Evolutionary conservation across 2,329 filamentous ascomycete genomes (phyloP), one percentile per base, ranked within the genome.

Genomic region (Neofusicoccum laricinum): DNA sequence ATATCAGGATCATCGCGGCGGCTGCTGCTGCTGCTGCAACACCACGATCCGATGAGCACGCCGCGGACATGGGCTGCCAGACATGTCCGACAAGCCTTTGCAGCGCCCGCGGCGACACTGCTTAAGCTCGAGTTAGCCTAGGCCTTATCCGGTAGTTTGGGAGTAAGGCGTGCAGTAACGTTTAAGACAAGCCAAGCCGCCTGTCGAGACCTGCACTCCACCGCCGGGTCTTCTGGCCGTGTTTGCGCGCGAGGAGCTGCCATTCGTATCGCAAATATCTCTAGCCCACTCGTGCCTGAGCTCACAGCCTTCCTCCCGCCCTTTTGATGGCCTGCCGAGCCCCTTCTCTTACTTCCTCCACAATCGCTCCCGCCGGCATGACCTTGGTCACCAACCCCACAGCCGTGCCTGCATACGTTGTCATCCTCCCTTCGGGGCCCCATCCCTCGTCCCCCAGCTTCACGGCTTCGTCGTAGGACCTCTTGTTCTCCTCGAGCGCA

Each of bases 361-460:
- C 80, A 69, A 89, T 85, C 10, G 84, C 79, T 12, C 72, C 78
- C 2, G 85, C 86, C 15, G 76, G 71, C 68, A 79, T 78, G 1
- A 85, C 76, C 43, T 80, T 73, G 50, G 74, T 83, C 2, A 88
- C 79, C 66, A 89, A 75, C 0, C 87, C 87, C 14, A 89, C 83
- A 0, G 81, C 86, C 19, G 84, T 84, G 3, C 87, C 87, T 14
- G 85, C 86, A 79, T 88, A 90, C 10, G 85, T 85, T 4, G 85
- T 86, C 77, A 88, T 77, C 65, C 63, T 59, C 3, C 81, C 85
- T 10, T 81, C 72, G 0, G 75, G 75, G 25, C 85, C 85, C 83
- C 84, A 83, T 55, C 84, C 78, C 15, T 73, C 75, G 72, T 86
- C 82, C 2, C 82, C 84, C 63, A 75, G 78, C 69, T 79, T 73